A percentile compares a stretch with the other conserved stretches of the same genome.
Conservation (phyloP, 169 alveolate species). For the Eimeria brunetti region DNA sequence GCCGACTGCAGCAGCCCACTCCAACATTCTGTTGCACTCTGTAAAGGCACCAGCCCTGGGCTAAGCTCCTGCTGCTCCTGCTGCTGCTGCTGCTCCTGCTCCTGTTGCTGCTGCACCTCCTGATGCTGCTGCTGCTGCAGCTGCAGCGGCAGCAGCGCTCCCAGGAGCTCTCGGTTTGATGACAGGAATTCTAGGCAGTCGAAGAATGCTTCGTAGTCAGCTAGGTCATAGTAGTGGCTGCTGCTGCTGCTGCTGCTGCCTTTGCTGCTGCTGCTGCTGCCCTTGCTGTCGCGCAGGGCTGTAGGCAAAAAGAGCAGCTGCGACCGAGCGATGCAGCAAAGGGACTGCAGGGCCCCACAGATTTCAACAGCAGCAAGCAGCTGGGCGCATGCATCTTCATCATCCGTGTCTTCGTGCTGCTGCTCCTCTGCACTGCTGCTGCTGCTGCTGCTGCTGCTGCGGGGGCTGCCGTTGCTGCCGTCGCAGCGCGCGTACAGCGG, state of each 20-base stretch:
- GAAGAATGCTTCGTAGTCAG: constrained; percentile 21
- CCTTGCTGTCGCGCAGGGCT: constrained; percentile 29
- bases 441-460: constrained; percentile 55
- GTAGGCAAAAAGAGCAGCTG: constrained; percentile 72
- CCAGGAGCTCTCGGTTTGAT: background rate
- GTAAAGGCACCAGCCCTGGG: constrained; percentile 59
- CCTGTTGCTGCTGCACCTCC: constrained; percentile 18
- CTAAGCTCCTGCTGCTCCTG: background rate
- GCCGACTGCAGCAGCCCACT: constrained; percentile 16
- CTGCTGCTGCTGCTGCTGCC: constrained; percentile 56
- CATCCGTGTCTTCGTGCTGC: constrained; percentile 71
- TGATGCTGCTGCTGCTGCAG: constrained; percentile 17
- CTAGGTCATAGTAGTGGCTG: background rate
- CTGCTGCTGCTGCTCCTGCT: constrained; percentile 49
- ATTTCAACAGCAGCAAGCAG: constrained; percentile 76
- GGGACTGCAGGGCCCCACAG: constrained; percentile 75
- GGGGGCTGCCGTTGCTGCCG: constrained; percentile 17
- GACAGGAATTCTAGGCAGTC: constrained; percentile 22
- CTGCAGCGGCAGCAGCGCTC: constrained; percentile 46
- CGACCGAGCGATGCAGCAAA: constrained; percentile 53
- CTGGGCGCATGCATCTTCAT: constrained; percentile 63
- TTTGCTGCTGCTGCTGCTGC: constrained; percentile 46
- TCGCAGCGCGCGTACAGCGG: constrained; percentile 73
- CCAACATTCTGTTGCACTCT: constrained; percentile 56
- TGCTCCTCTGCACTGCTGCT: constrained; percentile 15